Conservation (phyloP, 1,284 basidiomycete genomes). For the Lignosus rhinocerotis region DNA sequence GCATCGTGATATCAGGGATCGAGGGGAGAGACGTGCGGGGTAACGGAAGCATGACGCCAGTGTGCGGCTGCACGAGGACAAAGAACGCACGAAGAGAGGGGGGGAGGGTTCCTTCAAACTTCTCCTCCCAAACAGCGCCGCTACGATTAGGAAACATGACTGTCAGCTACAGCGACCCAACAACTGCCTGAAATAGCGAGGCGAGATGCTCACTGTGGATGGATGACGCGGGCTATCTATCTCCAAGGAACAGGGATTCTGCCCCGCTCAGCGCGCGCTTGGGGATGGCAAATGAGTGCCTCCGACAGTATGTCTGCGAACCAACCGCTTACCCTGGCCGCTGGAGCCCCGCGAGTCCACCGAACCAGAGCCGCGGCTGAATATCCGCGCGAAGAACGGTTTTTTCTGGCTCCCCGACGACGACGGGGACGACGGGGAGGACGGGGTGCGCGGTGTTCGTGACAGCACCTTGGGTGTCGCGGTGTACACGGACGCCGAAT, state of each 20-base stretch:
- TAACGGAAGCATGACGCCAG: background rate
- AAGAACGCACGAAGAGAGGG: background rate
- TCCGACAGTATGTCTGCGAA: constrained; percentile 32
- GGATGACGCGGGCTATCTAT: background rate
- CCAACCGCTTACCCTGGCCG: constrained; percentile 31
- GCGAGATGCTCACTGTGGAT: background rate
- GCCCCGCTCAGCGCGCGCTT: constrained; percentile 18
- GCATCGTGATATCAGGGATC: background rate
- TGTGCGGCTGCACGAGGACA: background rate
- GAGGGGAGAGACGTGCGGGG: too few species aligned
- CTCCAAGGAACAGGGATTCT: constrained; percentile 5
- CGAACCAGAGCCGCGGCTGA: constrained; percentile 32
- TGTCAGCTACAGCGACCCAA: background rate
- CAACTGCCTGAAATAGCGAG: background rate
- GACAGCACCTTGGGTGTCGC: constrained; percentile 7
- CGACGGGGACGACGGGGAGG: constrained; percentile 11
- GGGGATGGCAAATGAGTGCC: constrained; percentile 22
- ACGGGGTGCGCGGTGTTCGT: constrained; percentile 10
- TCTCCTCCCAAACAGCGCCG: background rate
- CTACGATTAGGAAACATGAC: too few species aligned
- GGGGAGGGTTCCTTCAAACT: background rate
- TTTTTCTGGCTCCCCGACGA: constrained; percentile 23
- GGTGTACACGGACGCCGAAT: constrained; percentile 27
- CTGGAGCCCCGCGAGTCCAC: constrained; percentile 30
- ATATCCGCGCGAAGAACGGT: constrained; percentile 35